phyloP scores from a whole-genome alignment of 352 stramenopile species.

The Globisporangium canariense region DNA sequence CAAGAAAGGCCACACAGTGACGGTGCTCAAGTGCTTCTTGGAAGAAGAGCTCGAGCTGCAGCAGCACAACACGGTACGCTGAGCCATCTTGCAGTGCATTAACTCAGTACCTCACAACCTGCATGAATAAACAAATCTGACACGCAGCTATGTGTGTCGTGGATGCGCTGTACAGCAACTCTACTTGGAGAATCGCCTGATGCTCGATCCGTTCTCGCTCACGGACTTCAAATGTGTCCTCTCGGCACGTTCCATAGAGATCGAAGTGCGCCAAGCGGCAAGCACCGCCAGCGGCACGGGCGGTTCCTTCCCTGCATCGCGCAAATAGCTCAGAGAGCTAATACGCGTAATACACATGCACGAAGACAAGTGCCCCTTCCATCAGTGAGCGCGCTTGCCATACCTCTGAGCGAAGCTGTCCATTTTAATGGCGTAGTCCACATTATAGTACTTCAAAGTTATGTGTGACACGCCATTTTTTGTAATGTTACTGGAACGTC shows the following conservation, averaged over 20 bases:
- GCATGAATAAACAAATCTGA: background rate
- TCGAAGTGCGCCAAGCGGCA: slow-evolving; percentile 31
- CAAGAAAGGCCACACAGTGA: slow-evolving; percentile 62
- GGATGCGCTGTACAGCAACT: slow-evolving; percentile 27
- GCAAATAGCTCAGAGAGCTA: background rate
- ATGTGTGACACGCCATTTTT: background rate
- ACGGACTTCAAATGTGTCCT: slow-evolving; percentile 54
- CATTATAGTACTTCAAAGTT: background rate
- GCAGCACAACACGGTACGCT: slow-evolving; percentile 29
- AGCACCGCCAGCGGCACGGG: slow-evolving; percentile 19
- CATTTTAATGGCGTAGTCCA: background rate
- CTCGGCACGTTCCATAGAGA: slow-evolving; percentile 29
- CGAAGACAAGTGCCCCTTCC: no score
- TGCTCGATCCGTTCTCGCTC: slow-evolving; percentile 64
- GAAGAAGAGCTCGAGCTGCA: slow-evolving; percentile 48
- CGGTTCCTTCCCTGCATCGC: background rate
- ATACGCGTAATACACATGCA: no score
- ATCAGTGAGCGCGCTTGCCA: no score
- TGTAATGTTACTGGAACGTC: background rate
- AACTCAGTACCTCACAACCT: background rate
- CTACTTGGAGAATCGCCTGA: slow-evolving; percentile 28
- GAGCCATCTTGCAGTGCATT: background rate
- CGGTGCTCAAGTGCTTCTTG: slow-evolving; percentile 57
- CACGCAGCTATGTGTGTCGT: background rate
- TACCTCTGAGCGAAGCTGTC: no score